These are phyloP conservation scores for Telopea speciosissima DNA, from an alignment of 177 flowering plant species.

Conservation along the genomic window DNA sequence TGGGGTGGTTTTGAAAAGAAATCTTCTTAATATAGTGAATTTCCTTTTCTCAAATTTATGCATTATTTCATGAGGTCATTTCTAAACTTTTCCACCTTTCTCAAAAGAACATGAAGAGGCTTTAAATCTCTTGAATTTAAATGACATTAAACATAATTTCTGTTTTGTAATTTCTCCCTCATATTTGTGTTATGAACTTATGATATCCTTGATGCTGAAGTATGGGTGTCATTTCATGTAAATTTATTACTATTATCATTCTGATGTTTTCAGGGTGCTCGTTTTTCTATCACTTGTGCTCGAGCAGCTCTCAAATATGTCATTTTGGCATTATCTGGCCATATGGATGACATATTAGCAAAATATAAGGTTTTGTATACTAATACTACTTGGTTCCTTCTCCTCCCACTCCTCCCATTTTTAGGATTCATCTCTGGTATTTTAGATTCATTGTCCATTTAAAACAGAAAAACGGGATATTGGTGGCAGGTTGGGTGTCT, in stretches of 20 bases:
- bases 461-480: too few species aligned
- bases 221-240: not conserved
- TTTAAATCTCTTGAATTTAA: too few species aligned
- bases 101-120: too few species aligned
- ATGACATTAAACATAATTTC: too few species aligned
- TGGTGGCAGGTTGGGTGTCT: too few species aligned
- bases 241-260: not conserved
- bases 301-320: slow-evolving; percentile 80
- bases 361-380: slow-evolving; percentile 57
- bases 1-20: too few species aligned
- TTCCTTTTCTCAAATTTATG: too few species aligned
- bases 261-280: slow-evolving; percentile 44
- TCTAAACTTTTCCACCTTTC: too few species aligned
- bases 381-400: not conserved
- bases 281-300: slow-evolving; percentile 44
- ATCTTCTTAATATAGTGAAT: too few species aligned
- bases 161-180: not conserved
- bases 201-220: not conserved
- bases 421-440: too few species aligned
- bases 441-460: not conserved
- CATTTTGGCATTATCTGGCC: slow-evolving; percentile 76
- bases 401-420: too few species aligned
- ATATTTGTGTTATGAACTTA: not conserved
- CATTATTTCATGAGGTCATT: too few species aligned
- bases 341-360: slow-evolving; percentile 74